These are phyloP conservation scores for Emergomyces orientalis DNA, from an alignment of 2,329 filamentous ascomycete genomes.

Conservation along the genomic window DNA sequence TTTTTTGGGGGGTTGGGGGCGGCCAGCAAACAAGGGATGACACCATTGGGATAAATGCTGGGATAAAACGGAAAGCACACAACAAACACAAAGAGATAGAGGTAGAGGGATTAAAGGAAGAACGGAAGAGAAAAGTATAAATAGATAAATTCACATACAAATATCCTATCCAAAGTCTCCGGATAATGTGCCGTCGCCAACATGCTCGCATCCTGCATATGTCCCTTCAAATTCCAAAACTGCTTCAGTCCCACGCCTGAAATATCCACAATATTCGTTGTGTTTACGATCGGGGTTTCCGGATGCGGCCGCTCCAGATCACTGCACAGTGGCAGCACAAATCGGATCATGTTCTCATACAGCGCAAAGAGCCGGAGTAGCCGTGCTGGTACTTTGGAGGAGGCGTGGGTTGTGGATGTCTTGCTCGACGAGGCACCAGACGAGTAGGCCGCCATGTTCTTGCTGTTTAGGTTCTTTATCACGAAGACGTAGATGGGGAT, in stretches of 20 bases:
- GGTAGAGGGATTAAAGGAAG: background rate
- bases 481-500: conserved; percentile 90
- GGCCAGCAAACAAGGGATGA: conserved; percentile 5
- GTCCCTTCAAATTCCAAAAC: conserved; percentile 88
- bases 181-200: conserved; percentile 91
- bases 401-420: conserved; percentile 51
- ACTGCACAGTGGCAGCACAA: conserved; percentile 69
- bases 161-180: conserved; percentile 80
- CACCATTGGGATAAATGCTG: background rate
- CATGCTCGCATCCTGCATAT: conserved; percentile 87
- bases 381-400: conserved; percentile 51
- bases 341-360: conserved; percentile 85
- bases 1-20: background rate
- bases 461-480: conserved; percentile 71
- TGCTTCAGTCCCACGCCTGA: conserved; percentile 78
- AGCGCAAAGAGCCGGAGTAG: conserved; percentile 81
- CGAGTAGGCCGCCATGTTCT: conserved; percentile 71
- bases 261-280: conserved; percentile 92
- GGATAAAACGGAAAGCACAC: background rate
- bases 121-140: no score
- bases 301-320: conserved; percentile 66
- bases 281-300: conserved; percentile 80
- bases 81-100: background rate
- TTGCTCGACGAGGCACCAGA: conserved; percentile 38
- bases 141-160: conserved; percentile 36